Evolutionary conservation across 2,329 filamentous ascomycete species (phyloP).

Genomic region (Aspergillus fumigatiaffinis): DNA sequence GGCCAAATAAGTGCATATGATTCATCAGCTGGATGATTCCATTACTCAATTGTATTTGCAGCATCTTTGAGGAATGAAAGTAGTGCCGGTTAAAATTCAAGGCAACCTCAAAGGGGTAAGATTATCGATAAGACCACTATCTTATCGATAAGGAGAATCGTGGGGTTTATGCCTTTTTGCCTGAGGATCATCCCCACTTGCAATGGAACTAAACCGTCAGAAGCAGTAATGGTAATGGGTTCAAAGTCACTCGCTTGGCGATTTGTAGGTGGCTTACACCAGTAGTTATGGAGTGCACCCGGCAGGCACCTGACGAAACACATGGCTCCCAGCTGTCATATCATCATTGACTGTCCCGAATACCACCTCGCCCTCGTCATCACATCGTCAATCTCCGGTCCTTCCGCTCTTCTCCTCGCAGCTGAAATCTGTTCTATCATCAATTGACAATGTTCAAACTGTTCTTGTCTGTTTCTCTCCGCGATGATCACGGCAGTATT

Average conservation of each 20-base stretch:
- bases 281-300: background rate
- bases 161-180: background rate
- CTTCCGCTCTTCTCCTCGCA: constrained; percentile 1
- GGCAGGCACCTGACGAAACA: background rate
- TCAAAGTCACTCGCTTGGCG: background rate
- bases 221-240: background rate
- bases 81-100: too few species aligned
- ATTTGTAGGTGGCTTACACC: background rate
- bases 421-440: background rate
- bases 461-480: background rate
- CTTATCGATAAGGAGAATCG: background rate
- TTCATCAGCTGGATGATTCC: too few species aligned
- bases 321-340: background rate
- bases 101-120: background rate
- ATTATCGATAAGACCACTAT: background rate
- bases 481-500: background rate
- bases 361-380: constrained; percentile 12
- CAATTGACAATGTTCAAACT: background rate
- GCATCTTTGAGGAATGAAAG: background rate
- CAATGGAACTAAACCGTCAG: background rate
- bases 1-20: background rate
- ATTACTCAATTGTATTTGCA: background rate
- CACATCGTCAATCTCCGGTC: constrained; percentile 6
- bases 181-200: background rate
- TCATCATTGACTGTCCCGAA: constrained; percentile 15